Percentiles rank a stretch among this genome's conserved stretches.
These are phyloP conservation scores for Typha latifolia DNA, from an alignment of 176 grass and related monocot genomes.

Conservation along the genomic window DNA sequence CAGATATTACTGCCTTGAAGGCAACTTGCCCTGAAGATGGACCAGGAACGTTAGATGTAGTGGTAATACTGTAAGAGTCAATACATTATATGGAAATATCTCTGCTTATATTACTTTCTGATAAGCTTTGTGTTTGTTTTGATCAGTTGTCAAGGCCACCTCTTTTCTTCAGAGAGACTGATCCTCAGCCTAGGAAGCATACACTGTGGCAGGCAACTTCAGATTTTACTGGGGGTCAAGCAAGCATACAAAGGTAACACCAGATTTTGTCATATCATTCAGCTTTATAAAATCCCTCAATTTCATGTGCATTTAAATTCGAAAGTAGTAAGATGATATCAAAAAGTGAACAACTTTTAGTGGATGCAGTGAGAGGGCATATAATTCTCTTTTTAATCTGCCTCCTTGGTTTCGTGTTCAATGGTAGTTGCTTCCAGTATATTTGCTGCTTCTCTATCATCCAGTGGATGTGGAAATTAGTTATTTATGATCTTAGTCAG, in stretches of 20 bases:
- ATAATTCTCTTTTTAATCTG: too few relatives aligned
- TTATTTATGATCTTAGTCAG: too few relatives aligned
- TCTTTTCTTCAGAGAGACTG: constrained; percentile 66
- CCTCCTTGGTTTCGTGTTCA: too few relatives aligned
- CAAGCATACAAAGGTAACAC: constrained; percentile 52
- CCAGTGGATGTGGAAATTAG: too few relatives aligned
- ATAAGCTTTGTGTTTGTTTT: constrained; percentile 10
- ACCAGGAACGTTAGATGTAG: constrained; percentile 47
- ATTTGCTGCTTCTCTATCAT: too few relatives aligned
- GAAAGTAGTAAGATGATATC: too few relatives aligned
- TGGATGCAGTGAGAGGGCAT: too few relatives aligned
- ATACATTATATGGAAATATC: background rate
- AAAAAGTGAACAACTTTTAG: too few relatives aligned
- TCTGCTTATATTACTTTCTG: background rate
- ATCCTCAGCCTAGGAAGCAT: constrained; percentile 90
- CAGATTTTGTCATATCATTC: background rate
- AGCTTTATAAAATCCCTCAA: background rate
- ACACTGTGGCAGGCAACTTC: constrained; percentile 53
- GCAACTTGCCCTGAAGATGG: constrained; percentile 38
- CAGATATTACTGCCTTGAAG: constrained; percentile 56
- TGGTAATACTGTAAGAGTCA: constrained; percentile 29
- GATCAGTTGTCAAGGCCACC: constrained; percentile 60
- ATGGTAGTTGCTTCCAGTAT: too few relatives aligned
- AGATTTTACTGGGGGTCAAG: constrained; percentile 79
- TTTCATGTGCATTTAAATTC: too few relatives aligned